Conservation (phyloP, 106 monocot species). For the Apostasia shenzhenica region DNA sequence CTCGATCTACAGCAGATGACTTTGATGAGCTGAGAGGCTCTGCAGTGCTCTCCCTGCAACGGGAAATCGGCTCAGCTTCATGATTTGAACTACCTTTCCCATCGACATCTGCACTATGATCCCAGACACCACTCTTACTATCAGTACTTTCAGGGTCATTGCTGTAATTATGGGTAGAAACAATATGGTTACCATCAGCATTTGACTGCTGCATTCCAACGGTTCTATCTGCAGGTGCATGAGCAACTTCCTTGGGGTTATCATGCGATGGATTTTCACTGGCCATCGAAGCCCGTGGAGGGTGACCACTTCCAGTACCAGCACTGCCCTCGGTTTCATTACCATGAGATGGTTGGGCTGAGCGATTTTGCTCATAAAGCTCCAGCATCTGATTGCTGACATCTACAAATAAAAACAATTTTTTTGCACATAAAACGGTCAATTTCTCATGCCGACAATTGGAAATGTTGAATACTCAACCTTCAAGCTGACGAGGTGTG, state of each 20-base stretch:
- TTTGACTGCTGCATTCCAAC: background rate
- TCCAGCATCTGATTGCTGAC: conserved; percentile 82
- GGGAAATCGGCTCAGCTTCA: conserved; percentile 3
- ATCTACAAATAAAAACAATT: conserved; percentile 32
- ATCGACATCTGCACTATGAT: conserved; percentile 6
- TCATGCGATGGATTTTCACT: conserved; percentile 18
- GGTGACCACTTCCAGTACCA: conserved; percentile 22
- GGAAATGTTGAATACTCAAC: conserved; percentile 13
- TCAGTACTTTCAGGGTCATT: conserved; percentile 21
- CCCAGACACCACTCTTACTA: conserved; percentile 10
- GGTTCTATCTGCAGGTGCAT: background rate
- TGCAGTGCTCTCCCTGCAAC: conserved; percentile 2
- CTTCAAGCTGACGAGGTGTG: conserved; percentile 64
- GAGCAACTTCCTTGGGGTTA: conserved; percentile 4
- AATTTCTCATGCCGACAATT: background rate
- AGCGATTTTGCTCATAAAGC: conserved; percentile 57
- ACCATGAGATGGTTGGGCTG: conserved; percentile 26
- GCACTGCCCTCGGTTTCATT: conserved; percentile 41
- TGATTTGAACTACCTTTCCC: conserved; percentile 7
- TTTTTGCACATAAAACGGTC: background rate
- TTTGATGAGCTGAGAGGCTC: conserved; percentile 8
- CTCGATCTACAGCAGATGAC: conserved; percentile 6
- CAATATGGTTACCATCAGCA: conserved; percentile 6
- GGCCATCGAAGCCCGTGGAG: conserved; percentile 6
- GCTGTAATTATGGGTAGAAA: conserved; percentile 6